Conservation (phyloP, 202 grass and related monocot genomes). For the Thinopyrum obtusiflorum region DNA sequence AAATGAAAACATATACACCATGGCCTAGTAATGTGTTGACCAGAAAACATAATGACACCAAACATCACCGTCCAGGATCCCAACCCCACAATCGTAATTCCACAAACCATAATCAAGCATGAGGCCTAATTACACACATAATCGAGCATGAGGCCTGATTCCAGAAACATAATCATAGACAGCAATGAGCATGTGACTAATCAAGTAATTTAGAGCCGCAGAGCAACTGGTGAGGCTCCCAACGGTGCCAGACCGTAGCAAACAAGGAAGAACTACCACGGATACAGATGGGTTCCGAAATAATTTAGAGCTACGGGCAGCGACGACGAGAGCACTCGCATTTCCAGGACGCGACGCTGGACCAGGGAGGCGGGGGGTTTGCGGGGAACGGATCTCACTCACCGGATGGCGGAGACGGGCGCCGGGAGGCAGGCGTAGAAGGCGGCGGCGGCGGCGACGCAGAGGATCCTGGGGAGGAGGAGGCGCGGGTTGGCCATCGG, state of each 20-base stretch:
- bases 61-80: neutral
- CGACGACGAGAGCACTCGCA: neutral
- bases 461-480: neutral
- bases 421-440: constrained; percentile 17
- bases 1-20: neutral
- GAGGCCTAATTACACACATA: neutral
- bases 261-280: neutral
- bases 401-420: constrained; percentile 46
- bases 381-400: constrained; percentile 36
- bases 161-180: neutral
- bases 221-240: neutral
- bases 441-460: neutral
- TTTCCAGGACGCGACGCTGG: neutral
- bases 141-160: neutral
- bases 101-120: neutral
- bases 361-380: neutral
- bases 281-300: neutral
- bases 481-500: constrained; percentile 9
- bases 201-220: neutral
- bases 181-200: neutral
- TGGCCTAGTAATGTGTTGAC: neutral
- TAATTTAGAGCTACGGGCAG: neutral
- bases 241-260: neutral
- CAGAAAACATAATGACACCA: neutral
- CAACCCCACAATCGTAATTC: neutral